phyloP scores from a whole-genome alignment of 83 land plant species.

The Diphasiastrum complanatum region DNA sequence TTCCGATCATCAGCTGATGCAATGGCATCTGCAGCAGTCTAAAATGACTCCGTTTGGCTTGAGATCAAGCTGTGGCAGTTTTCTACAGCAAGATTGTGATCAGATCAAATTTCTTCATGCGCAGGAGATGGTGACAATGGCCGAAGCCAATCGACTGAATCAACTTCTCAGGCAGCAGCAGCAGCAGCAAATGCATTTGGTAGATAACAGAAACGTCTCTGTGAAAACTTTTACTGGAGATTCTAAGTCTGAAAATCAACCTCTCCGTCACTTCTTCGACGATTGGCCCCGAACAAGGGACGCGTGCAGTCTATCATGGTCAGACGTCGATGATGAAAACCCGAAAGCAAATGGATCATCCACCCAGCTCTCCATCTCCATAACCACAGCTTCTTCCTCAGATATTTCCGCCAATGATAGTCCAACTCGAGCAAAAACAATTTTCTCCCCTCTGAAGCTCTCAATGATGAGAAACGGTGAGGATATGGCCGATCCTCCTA shows the following conservation, averaged over 20 bases:
- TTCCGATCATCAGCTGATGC: background rate
- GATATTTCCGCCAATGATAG: constrained; percentile 38
- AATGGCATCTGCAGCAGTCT: background rate
- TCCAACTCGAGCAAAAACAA: constrained; percentile 30
- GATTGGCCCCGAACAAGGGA: constrained; percentile 46
- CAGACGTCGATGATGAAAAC: constrained; percentile 28
- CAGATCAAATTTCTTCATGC: no score
- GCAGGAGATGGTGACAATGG: no score
- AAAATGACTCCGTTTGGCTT: background rate
- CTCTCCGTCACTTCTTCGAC: constrained; percentile 49
- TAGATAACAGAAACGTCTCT: no score
- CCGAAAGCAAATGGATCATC: constrained; percentile 12
- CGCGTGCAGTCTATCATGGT: constrained; percentile 34
- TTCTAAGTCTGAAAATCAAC: constrained; percentile 15
- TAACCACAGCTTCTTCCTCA: constrained; percentile 34
- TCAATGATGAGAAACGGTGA: constrained; percentile 22
- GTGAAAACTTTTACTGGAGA: constrained; percentile 6
- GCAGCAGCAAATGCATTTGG: constrained; percentile 14
- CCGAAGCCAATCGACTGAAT: no score
- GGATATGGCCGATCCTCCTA: constrained; percentile 26
- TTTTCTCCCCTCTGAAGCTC: constrained; percentile 42
- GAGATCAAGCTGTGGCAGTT: no score
- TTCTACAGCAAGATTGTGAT: no score
- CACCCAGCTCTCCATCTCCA: constrained; percentile 61
- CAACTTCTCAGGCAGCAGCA: no score